These are phyloP conservation scores for Podila clonocystis DNA, from an alignment of 192 early-diverging fungal species.

Conservation along the genomic window DNA sequence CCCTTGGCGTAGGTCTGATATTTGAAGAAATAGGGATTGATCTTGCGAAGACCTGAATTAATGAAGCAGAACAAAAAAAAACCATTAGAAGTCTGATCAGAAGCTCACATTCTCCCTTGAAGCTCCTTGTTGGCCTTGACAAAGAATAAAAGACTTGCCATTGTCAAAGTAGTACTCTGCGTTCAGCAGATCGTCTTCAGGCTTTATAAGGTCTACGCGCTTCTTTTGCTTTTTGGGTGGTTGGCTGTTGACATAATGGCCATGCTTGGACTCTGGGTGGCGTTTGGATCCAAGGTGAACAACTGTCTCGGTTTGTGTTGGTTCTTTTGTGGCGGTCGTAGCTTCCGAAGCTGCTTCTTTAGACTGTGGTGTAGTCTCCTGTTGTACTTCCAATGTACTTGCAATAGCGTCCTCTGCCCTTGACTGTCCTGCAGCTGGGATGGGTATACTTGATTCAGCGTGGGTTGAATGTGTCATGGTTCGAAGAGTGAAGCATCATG, in stretches of 20 bases:
- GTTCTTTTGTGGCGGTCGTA: background rate
- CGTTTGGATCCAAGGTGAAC: constrained; percentile 28
- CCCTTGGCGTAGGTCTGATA: constrained; percentile 89
- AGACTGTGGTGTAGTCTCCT: background rate
- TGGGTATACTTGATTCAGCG: too few relatives aligned
- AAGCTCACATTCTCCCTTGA: background rate
- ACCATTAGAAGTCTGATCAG: background rate
- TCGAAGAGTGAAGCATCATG: too few relatives aligned
- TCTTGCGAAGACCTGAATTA: constrained; percentile 76
- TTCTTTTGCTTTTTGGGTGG: constrained; percentile 45
- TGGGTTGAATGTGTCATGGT: too few relatives aligned
- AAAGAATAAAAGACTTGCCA: constrained; percentile 42
- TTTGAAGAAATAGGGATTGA: constrained; percentile 85
- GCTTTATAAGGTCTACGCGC: constrained; percentile 33
- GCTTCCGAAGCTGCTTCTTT: background rate
- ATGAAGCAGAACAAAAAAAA: background rate
- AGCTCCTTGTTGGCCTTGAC: background rate
- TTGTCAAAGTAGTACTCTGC: constrained; percentile 69
- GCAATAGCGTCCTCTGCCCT: too few relatives aligned
- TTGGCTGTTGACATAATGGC: constrained; percentile 30
- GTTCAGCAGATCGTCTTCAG: constrained; percentile 54
- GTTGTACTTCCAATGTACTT: background rate
- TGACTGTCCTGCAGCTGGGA: too few relatives aligned
- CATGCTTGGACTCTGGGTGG: constrained; percentile 40
- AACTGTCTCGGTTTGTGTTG: background rate